These are phyloP conservation scores for Pseudisothecium myosuroides DNA, from an alignment of 225 moss, liverwort and hornwort genomes.

Conservation along the genomic window DNA sequence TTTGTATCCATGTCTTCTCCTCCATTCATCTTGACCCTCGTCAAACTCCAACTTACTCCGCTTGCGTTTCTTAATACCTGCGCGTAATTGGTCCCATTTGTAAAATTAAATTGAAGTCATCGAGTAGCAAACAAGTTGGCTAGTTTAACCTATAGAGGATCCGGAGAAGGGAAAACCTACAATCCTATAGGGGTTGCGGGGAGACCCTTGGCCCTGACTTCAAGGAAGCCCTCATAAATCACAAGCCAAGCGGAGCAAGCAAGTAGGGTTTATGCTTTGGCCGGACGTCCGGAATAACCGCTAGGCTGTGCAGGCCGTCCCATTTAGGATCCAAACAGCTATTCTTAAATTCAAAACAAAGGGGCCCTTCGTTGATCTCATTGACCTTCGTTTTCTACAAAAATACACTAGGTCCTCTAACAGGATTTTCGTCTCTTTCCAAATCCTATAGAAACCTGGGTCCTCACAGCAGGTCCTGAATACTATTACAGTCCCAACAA, in stretches of 20 bases:
- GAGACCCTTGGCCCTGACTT: background rate
- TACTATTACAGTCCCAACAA: background rate
- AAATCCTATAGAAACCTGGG: background rate
- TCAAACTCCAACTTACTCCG: conserved; percentile 92
- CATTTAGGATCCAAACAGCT: background rate
- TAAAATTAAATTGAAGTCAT: background rate
- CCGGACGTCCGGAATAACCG: background rate
- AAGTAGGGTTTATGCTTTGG: background rate
- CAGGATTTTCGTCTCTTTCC: background rate
- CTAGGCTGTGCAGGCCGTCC: background rate
- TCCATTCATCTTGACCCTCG: conserved; percentile 76
- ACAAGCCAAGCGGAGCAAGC: background rate
- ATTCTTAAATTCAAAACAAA: background rate
- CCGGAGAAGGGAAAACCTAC: background rate
- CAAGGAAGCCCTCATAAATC: background rate
- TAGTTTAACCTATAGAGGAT: background rate
- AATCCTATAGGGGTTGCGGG: background rate
- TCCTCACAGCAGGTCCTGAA: background rate
- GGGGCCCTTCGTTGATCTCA: background rate
- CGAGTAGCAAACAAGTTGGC: background rate
- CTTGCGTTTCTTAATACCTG: conserved; percentile 84
- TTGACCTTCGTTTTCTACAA: background rate
- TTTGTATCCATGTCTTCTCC: conserved; percentile 87
- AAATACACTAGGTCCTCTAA: background rate
- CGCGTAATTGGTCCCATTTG: background rate